Conservation (phyloP, 176 grass and related monocot genomes). For the Paspalum notatum region DNA sequence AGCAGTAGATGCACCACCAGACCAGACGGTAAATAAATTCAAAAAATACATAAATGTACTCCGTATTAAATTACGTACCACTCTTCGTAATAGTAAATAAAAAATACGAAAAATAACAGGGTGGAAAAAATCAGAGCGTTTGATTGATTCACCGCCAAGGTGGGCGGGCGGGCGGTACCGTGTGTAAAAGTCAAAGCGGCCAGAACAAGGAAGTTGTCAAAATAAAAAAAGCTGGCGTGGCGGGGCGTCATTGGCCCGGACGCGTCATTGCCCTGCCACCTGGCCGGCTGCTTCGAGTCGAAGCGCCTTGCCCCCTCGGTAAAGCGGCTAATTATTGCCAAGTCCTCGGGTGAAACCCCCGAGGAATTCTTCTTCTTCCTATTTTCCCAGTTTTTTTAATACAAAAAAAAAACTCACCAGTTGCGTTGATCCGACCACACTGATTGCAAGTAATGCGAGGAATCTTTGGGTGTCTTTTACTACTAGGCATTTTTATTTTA, state of each 20-base stretch:
- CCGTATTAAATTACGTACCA: neutral
- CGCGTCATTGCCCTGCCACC: conserved; percentile 61
- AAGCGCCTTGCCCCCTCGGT: conserved; percentile 42
- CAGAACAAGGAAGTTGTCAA: conserved; percentile 52
- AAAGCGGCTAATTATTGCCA: conserved; percentile 42
- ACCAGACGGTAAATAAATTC: neutral
- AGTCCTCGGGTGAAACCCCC: conserved; percentile 35
- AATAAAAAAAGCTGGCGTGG: conserved; percentile 60
- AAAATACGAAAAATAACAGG: neutral
- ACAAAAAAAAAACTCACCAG: too few relatives aligned
- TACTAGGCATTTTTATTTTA: conserved; percentile 6
- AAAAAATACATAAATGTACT: neutral
- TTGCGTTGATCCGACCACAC: neutral
- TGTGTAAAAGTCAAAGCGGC: conserved; percentile 52
- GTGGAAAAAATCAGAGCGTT: conserved; percentile 26
- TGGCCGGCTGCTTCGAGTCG: conserved; percentile 25
- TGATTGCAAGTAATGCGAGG: conserved; percentile 15
- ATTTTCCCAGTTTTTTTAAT: neutral
- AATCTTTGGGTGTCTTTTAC: conserved; percentile 20
- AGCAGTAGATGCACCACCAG: neutral
- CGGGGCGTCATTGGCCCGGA: conserved; percentile 45
- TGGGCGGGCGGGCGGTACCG: neutral
- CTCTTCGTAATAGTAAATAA: neutral
- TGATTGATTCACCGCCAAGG: conserved; percentile 50
- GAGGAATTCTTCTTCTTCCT: conserved; percentile 24